phyloP scores from a whole-genome alignment of 495 filamentous ascomycete genomes.

The Trichoderma reesei region DNA sequence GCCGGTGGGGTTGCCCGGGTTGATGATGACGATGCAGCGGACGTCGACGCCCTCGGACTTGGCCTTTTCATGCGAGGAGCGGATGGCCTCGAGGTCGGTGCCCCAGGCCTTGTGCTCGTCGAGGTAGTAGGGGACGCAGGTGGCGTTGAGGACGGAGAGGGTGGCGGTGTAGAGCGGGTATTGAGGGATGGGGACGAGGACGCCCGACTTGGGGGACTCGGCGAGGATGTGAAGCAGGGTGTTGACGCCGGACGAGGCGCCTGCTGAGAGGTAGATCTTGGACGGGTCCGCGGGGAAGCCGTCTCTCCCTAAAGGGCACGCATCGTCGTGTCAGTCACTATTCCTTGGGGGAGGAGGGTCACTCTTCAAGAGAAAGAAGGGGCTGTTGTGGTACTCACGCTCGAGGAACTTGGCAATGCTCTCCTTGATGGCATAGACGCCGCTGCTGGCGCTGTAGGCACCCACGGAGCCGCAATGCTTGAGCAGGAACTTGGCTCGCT shows the following conservation, averaged over 20 bases:
- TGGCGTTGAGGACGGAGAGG: constrained; percentile 72
- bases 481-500: constrained; percentile 68
- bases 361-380: background rate
- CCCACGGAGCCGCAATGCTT: constrained; percentile 81
- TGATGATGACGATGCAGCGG: constrained; percentile 90
- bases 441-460: constrained; percentile 91
- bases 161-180: constrained; percentile 97
- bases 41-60: constrained; percentile 69
- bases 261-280: constrained; percentile 77
- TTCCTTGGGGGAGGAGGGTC: no score
- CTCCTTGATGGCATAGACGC: constrained; percentile 71
- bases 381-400: constrained; percentile 44
- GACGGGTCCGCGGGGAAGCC: constrained; percentile 70
- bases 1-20: constrained; percentile 95
- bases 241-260: constrained; percentile 89
- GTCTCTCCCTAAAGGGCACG: constrained; percentile 52
- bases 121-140: constrained; percentile 84
- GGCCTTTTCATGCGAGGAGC: constrained; percentile 58
- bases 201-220: constrained; percentile 62
- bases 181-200: constrained; percentile 93
- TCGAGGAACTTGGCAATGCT: constrained; percentile 90
- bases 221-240: constrained; percentile 87
- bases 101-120: constrained; percentile 80
- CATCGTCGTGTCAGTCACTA: constrained; percentile 1
- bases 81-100: constrained; percentile 71